phyloP scores from a whole-genome alignment of 2,329 filamentous ascomycete species.

The Arthrobotrys megalospora region DNA sequence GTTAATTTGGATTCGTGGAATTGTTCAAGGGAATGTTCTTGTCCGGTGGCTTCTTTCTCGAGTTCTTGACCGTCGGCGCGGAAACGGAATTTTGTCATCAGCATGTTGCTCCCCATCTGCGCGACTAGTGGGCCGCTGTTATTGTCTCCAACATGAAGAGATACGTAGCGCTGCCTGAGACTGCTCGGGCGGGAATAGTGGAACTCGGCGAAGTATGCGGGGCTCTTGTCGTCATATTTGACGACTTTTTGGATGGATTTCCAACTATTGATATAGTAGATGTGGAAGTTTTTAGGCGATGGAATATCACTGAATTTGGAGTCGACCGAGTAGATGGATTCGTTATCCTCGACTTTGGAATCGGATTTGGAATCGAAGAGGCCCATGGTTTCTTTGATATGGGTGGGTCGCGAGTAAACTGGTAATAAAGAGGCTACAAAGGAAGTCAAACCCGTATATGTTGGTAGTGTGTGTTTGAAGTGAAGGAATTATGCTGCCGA shows the following conservation, averaged over 20 bases:
- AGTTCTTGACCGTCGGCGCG: conserved; percentile 27
- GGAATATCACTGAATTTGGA: conserved; percentile 9
- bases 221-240: conserved; percentile 37
- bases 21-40: conserved; percentile 29
- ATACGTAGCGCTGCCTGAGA: conserved; percentile 49
- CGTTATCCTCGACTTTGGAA: conserved; percentile 29
- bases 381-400: conserved; percentile 28
- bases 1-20: conserved; percentile 34
- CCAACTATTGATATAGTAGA: conserved; percentile 25
- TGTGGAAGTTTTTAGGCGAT: conserved; percentile 28
- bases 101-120: conserved; percentile 44
- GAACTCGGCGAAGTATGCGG: conserved; percentile 49
- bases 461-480: too few species aligned
- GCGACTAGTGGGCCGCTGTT: conserved; percentile 16
- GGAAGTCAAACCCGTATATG: too few species aligned
- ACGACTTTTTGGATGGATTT: conserved; percentile 24
- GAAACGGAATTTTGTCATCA: conserved; percentile 57
- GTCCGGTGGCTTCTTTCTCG: neutral
- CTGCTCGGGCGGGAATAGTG: conserved; percentile 47
- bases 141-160: conserved; percentile 31
- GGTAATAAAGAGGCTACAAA: too few species aligned
- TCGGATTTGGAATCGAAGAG: conserved; percentile 37
- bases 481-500: too few species aligned
- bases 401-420: too few species aligned
- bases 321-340: conserved; percentile 44